These are phyloP conservation scores for Scheffersomyces cryptocercus DNA, from an alignment of 1,139 yeast species.

Conservation along the genomic window DNA sequence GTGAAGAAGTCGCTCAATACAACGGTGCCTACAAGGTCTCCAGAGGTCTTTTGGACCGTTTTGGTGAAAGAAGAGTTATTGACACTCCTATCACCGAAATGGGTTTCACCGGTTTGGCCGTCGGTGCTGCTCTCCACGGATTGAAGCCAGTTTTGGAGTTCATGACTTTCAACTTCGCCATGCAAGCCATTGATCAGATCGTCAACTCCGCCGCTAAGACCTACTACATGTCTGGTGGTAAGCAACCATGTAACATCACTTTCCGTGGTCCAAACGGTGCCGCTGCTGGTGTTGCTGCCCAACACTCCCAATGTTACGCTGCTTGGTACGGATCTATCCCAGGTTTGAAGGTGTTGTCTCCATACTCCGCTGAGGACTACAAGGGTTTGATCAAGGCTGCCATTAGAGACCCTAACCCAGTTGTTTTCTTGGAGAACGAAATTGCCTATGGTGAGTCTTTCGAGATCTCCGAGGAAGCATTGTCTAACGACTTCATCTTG, in stretches of 20 bases:
- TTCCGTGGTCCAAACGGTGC: conserved; percentile 99
- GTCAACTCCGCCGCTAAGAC: conserved; percentile 99
- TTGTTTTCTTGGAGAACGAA: conserved; percentile 94
- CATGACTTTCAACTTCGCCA: conserved; percentile 98
- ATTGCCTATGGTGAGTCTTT: conserved; percentile 89
- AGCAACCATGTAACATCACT: conserved; percentile 93
- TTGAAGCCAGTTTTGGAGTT: conserved; percentile 96
- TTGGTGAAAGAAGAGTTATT: conserved; percentile 93
- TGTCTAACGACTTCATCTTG: conserved; percentile 82
- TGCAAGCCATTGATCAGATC: conserved; percentile 99
- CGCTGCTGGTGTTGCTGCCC: conserved; percentile 99
- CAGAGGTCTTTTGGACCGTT: conserved; percentile 92
- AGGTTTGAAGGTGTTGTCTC: conserved; percentile 94
- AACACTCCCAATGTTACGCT: conserved; percentile 96
- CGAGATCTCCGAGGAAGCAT: conserved; percentile 86
- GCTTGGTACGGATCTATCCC: conserved; percentile 99
- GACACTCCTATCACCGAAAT: conserved; percentile 99
- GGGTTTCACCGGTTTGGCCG: conserved; percentile 98
- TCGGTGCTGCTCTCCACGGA: conserved; percentile 97
- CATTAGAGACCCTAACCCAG: conserved; percentile 98
- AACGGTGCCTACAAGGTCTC: conserved; percentile 99
- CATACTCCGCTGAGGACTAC: conserved; percentile 94
- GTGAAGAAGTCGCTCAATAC: conserved; percentile 99
- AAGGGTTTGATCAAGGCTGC: conserved; percentile 96
- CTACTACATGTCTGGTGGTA: conserved; percentile 98